These are phyloP conservation scores for Pseudoscleropodium purum DNA, from an alignment of 225 moss, liverwort and hornwort genomes.

Conservation along the genomic window DNA sequence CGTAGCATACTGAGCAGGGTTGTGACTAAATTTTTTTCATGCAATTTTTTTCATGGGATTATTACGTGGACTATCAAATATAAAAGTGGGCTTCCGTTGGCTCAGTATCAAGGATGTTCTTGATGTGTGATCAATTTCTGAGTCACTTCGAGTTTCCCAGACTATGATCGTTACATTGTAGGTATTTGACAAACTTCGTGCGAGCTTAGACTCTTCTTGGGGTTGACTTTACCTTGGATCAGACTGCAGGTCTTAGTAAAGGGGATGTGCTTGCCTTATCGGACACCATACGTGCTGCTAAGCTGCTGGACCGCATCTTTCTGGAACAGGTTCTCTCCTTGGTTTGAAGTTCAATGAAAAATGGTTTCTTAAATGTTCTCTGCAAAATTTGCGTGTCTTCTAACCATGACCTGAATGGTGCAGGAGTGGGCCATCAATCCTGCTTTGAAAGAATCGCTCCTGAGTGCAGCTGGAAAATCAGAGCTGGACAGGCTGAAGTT, in stretches of 20 bases:
- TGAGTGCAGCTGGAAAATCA: conserved; percentile 41
- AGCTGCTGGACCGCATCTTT: conserved; percentile 70
- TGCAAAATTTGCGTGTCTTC: not conserved
- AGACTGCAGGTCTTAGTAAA: conserved; percentile 62
- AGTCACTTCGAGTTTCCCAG: not conserved
- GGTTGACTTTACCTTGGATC: conserved; percentile 8
- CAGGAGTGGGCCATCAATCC: conserved; percentile 91
- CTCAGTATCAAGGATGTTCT: not conserved
- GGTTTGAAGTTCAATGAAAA: not conserved
- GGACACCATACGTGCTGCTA: conserved; percentile 65
- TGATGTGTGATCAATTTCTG: not conserved
- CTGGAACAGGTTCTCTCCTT: conserved; percentile 56
- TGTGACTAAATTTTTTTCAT: not conserved
- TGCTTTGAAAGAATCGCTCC: conserved; percentile 68
- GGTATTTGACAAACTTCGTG: not conserved
- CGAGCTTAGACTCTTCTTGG: not conserved
- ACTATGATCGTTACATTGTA: not conserved
- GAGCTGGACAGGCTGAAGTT: conserved; percentile 73
- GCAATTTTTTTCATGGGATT: not conserved
- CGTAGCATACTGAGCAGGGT: not conserved
- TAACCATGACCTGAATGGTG: conserved; percentile 6
- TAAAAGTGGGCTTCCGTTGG: not conserved
- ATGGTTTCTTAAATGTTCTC: not conserved
- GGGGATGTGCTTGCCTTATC: conserved; percentile 67
- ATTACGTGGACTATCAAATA: not conserved